Evolutionary conservation across 2,329 filamentous ascomycete genomes (phyloP).

Genomic region (Penicillium sp.): DNA sequence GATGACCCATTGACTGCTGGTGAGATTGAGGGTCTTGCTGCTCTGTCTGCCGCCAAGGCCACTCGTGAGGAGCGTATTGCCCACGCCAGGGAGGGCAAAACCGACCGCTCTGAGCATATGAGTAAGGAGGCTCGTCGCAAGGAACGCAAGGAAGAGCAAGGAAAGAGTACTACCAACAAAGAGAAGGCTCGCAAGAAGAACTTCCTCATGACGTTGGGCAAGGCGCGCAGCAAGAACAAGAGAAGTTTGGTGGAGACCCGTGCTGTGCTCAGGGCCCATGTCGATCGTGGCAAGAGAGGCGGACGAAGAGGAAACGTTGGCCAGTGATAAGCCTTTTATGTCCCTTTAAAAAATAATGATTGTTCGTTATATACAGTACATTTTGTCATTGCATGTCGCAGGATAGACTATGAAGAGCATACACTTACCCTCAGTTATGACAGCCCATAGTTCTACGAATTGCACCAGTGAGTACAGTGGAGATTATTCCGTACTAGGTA

Average conservation of each 20-base stretch:
- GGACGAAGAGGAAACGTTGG: constrained; percentile 70
- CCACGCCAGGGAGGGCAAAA: constrained; percentile 77
- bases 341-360: constrained; percentile 4
- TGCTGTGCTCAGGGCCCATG: constrained; percentile 75
- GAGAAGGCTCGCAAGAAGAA: constrained; percentile 98
- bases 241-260: constrained; percentile 82
- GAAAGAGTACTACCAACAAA: constrained; percentile 95
- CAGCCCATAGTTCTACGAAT: neutral
- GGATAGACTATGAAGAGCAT: neutral
- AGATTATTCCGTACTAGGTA: too few relatives aligned
- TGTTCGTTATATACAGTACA: constrained; percentile 3
- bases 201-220: constrained; percentile 95
- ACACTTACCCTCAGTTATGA: neutral
- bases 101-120: constrained; percentile 75
- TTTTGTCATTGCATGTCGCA: neutral
- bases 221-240: constrained; percentile 95
- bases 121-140: constrained; percentile 78
- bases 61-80: constrained; percentile 89
- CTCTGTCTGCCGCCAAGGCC: constrained; percentile 67
- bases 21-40: constrained; percentile 83
- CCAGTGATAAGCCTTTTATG: neutral
- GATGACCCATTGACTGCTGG: constrained; percentile 89
- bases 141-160: constrained; percentile 80
- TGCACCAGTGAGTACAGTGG: neutral
- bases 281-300: constrained; percentile 78